Evolutionary conservation across 2,329 filamentous ascomycete genomes (phyloP), one percentile per base, ranked within the genome.

Genomic region (Stenocarpella maydis): DNA sequence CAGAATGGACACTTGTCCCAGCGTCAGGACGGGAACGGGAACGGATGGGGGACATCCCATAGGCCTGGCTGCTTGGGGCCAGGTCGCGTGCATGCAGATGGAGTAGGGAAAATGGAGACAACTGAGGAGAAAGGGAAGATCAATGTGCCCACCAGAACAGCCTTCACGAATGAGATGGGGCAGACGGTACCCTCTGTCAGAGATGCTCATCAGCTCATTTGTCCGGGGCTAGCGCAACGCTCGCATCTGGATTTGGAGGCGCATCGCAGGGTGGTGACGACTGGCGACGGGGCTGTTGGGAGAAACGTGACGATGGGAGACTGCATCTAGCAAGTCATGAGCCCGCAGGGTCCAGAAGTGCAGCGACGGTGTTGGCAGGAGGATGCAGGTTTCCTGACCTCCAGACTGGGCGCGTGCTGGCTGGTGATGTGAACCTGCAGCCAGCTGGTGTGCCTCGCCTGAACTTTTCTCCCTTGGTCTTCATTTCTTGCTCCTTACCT

Each of bases 91-190:
- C 64, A 72, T 71, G 72, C 69, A 71, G 71, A 73, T 66, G 65
- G 72, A 71, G 71, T 64, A 58, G 64, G 63, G 43, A 72, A 67
- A 69, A 71, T 66, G 67, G 65, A 67, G 66, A 64, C 28, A 71
- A 61, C 70, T 53, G 72, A 47, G 47, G 70, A 69, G 71, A 68
- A 73, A 68, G 72, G 64, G 58, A 74, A 69, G 67, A 71, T 71
- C 71, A 72, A 37, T 37, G 43, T 70, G 82, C 91, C 87, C 88
- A 95, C 92, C 82, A 95, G 83, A 73, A 92, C 88, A 79, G 94
- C 91, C 82, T 93, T 93, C 80, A 95, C 92, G 80, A 95, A 95
- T 74, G 91, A 93, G 78, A 95, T 94, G 74, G 91, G 91, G 79
- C 92, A 94, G 72, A 95, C 90, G 61, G 92, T 95, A 72, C 92